Base-by-base conservation (phyloP, 805 yeast species). In the Zygoascus biomembranicola region DNA sequence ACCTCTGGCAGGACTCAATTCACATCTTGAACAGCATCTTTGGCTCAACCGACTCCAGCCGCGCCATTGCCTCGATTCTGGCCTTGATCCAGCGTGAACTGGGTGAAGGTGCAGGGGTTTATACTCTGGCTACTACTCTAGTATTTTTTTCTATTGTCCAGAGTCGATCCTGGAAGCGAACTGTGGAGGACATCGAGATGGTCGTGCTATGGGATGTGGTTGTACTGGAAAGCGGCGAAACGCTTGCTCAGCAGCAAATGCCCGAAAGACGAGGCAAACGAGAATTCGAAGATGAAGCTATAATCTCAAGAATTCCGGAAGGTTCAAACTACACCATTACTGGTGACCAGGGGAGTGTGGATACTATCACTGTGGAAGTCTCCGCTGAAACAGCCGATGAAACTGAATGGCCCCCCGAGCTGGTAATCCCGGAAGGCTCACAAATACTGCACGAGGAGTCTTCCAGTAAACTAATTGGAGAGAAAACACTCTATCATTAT, bases 131-230 rank as follows among this genome's bases (percentile, higher is more conserved):
- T 9, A 62, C 66, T 13, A 67, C 66, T 8, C 54, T 66, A 10
- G 58, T 62, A 11, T 59, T 61, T 39, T 66, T 64, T 41, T 62
- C 68, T 11, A 61, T 66, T 32, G 54, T 67, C 32, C 69, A 66
- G 49, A 53, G 65, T 2, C 59, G 63, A 2, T 55, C 57, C 13
- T 59, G 62, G 60, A 57, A 62, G 14, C 53, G 59, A 14, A 58
- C 64, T 5, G 44, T 51, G n/a, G 53, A 50, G 32, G 55, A 57
- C 10, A 56, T 58, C 16, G 62, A 60, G 37, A 51, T 55, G 55
- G 57, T 62, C n/a, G 59, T 62, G 11, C 47, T 66, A 14, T 66
- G 69, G 69, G 69, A 66, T 46, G 69, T 66, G 20, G 63, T 64
- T 8, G 67, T 65, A 8, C 54, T 66, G 10, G 69, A 66, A n/a